Percentiles rank a stretch among this genome's conserved stretches.
Evolutionary conservation across 257 asterid genomes (phyloP).

Genomic region (Przewalskia tangutica): DNA sequence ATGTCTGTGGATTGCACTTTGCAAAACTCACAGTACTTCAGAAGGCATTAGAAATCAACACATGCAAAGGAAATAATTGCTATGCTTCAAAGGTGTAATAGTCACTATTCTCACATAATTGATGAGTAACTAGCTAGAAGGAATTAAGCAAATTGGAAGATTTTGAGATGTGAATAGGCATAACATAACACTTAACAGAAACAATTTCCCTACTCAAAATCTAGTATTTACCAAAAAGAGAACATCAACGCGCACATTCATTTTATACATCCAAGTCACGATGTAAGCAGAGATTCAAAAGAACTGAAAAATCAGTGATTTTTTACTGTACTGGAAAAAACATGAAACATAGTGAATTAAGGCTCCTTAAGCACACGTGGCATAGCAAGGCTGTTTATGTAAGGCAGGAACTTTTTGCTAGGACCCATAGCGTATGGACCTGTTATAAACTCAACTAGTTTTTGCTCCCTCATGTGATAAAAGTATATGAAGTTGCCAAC

Average conservation of each 20-base stretch:
- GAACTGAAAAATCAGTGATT: neutral
- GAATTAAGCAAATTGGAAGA: no score
- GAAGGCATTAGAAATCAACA: neutral
- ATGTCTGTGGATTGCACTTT: no score
- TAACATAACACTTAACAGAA: neutral
- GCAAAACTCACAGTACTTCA: no score
- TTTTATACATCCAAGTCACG: neutral
- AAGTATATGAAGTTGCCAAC: conserved; percentile 1
- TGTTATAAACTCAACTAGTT: neutral
- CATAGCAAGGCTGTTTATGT: conserved; percentile 38
- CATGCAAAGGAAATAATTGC: neutral
- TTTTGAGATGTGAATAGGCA: neutral
- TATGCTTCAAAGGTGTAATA: neutral
- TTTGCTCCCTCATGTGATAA: conserved; percentile 13
- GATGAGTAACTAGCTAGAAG: no score
- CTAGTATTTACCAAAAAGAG: neutral
- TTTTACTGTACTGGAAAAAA: neutral
- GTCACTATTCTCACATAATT: neutral
- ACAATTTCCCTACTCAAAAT: neutral
- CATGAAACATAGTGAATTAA: neutral
- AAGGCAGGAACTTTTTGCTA: conserved; percentile 17
- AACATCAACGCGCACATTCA: neutral
- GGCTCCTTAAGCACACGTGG: neutral
- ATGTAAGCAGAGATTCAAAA: neutral
- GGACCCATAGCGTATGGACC: neutral